A percentile compares a stretch with the other conserved stretches of the same genome.
phyloP scores from a whole-genome alignment of 352 stramenopile genomes.

The Blastocystis sp. region DNA sequence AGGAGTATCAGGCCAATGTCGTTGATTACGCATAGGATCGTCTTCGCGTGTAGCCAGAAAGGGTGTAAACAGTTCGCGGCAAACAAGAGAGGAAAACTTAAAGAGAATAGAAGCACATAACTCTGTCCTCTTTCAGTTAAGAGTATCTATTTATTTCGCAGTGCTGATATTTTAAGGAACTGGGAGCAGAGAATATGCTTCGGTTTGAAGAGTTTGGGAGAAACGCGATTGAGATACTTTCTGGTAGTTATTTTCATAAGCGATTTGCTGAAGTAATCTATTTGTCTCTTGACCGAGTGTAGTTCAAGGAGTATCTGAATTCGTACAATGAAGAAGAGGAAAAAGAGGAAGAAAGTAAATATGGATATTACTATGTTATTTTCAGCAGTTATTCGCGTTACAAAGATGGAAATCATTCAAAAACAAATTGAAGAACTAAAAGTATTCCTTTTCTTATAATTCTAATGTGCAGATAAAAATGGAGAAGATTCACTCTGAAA shows the following conservation, averaged over 20 bases:
- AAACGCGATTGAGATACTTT: neutral
- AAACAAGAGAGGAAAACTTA: slow-evolving; percentile 9
- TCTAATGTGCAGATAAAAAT: neutral
- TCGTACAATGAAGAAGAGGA: slow-evolving; percentile 25
- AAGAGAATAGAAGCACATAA: slow-evolving; percentile 56
- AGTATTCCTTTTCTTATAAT: neutral
- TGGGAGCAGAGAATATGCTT: slow-evolving; percentile 44
- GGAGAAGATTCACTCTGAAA: slow-evolving; percentile 38
- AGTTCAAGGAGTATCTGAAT: slow-evolving; percentile 48
- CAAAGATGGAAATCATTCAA: slow-evolving; percentile 47
- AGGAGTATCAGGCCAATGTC: neutral
- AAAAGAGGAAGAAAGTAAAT: neutral
- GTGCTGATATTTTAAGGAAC: neutral
- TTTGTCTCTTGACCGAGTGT: neutral
- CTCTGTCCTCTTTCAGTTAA: slow-evolving; percentile 41
- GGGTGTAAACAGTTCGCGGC: neutral
- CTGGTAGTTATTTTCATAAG: slow-evolving; percentile 50
- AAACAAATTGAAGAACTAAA: slow-evolving; percentile 23
- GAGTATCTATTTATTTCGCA: neutral
- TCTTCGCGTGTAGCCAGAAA: neutral
- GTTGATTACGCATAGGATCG: neutral
- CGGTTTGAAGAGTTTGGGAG: neutral
- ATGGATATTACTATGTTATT: neutral
- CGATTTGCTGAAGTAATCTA: neutral
- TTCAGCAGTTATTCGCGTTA: slow-evolving; percentile 1